Base-by-base conservation (phyloP, 768 basidiomycete genomes). In the Boletus insuetus region DNA sequence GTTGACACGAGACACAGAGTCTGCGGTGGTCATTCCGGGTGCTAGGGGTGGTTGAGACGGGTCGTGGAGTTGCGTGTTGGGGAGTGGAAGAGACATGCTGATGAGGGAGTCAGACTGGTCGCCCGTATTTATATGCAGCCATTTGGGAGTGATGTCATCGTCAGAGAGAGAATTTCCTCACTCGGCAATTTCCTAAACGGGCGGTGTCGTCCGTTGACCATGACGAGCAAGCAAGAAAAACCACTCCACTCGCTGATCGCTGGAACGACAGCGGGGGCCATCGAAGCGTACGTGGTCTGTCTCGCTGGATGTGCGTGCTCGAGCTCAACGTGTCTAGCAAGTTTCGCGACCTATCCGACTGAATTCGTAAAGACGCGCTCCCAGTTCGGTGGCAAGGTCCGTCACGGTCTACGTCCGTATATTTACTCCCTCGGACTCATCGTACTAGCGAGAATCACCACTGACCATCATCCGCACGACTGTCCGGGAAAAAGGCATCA, bases 291-390 rank as follows among this genome's bases (percentile, higher is more conserved):
- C 75, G 87, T 75, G 7, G n/a, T 16, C 43, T 13, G 7, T 35
- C 3, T 26, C 14, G 29, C 19, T 3, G 2, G 10, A 3, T 3
- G 38, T 10, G 24, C 24, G 10, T 17, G 2, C 31, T 55, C 48
- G 24, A 10, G 56, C 72, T 75, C 64, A 80, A 62, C 58, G 58
- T 68, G 63, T 73, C 67, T 64, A 71, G 67, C 63, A 68, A 91
- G 89, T 56, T 89, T 89, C 73, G 73, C 89, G 58, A 95, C 91
- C 19, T 96, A 93, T 62, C 92, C 93, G 1, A 87, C 90, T 0
- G 94, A 98, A 69, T 95, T 85, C 64, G 86, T 96, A 48, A 98
- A 98, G 74, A 98, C 96, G 16, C 83, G 93, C 37, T 85, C 91
- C 3, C 96, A 98, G 73, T 97, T 98, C 60, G 83, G 88, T 41